phyloP scores from a whole-genome alignment of 306 rosid genomes.

The Fragaria iinumae region DNA sequence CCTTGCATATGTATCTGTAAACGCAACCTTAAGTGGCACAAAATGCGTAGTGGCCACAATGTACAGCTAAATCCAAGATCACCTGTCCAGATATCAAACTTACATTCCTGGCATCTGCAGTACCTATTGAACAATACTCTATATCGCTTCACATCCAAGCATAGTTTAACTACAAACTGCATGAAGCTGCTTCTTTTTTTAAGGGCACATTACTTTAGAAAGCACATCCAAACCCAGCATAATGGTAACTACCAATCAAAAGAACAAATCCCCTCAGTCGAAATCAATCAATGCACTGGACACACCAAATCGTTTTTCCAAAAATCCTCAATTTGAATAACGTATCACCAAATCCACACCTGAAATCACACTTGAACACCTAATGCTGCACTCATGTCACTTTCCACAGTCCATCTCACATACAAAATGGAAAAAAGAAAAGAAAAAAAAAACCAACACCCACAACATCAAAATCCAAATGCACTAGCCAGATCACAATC shows the following conservation, averaged over 20 bases:
- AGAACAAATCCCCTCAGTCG: not conserved
- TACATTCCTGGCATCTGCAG: not conserved
- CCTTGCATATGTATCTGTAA: not conserved
- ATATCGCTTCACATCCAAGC: slow-evolving; percentile 20
- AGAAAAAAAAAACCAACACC: not conserved
- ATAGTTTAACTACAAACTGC: not conserved
- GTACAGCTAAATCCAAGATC: not conserved
- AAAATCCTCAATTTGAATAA: not conserved
- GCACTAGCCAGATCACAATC: slow-evolving; percentile 2
- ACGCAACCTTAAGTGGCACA: not conserved
- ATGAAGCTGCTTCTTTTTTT: not conserved
- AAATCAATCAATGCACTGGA: not conserved
- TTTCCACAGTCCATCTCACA: not conserved
- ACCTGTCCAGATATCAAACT: not conserved
- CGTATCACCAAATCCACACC: slow-evolving; percentile 8
- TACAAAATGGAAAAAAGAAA: not conserved
- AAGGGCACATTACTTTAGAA: not conserved
- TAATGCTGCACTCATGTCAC: not conserved
- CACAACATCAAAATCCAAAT: slow-evolving; percentile 10
- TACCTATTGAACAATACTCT: not conserved
- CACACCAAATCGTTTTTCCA: slow-evolving; percentile 2
- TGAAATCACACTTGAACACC: not conserved
- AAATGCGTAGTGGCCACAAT: not conserved
- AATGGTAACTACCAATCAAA: not conserved
- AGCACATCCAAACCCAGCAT: slow-evolving; percentile 2